These are phyloP conservation scores for Clathrus columnatus DNA, from an alignment of 768 basidiomycete genomes.

Conservation along the genomic window DNA sequence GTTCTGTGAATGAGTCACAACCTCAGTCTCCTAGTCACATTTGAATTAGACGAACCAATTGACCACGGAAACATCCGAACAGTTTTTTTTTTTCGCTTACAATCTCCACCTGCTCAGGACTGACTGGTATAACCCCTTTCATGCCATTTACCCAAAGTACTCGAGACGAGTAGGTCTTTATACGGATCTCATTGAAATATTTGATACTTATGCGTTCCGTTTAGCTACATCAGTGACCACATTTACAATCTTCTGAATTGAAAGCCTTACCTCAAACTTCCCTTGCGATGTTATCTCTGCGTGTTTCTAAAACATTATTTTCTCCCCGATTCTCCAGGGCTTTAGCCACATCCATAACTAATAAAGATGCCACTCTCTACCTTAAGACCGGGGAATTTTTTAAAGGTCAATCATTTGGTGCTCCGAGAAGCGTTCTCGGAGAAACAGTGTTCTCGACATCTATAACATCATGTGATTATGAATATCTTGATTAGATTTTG, in stretches of 20 bases:
- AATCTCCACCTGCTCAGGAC: neutral
- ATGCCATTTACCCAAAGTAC: slow-evolving; percentile 85
- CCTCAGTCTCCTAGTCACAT: neutral
- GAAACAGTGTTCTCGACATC: slow-evolving; percentile 99
- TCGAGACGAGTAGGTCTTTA: slow-evolving; percentile 69
- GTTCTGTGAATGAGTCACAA: neutral
- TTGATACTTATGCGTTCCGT: slow-evolving; percentile 19
- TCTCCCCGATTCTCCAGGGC: slow-evolving; percentile 45
- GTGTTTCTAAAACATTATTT: slow-evolving; percentile 44
- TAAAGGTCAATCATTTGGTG: slow-evolving; percentile 82
- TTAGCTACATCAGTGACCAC: slow-evolving; percentile 84
- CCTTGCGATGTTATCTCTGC: slow-evolving; percentile 37
- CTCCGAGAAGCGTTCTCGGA: slow-evolving; percentile 78
- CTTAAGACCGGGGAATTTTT: slow-evolving; percentile 93
- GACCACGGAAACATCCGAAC: neutral
- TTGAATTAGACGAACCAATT: neutral
- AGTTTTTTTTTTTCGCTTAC: neutral
- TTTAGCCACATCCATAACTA: slow-evolving; percentile 52
- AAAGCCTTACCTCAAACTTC: slow-evolving; percentile 24
- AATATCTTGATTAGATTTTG: neutral
- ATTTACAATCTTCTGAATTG: slow-evolving; percentile 65
- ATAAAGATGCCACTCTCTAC: slow-evolving; percentile 62
- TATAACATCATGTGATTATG: slow-evolving; percentile 84
- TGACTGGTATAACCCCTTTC: slow-evolving; percentile 6
- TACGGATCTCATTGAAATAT: neutral